Evolutionary conservation across 1,139 yeast genomes (phyloP).

Genomic region (Scheffersomyces cryptocercus): DNA sequence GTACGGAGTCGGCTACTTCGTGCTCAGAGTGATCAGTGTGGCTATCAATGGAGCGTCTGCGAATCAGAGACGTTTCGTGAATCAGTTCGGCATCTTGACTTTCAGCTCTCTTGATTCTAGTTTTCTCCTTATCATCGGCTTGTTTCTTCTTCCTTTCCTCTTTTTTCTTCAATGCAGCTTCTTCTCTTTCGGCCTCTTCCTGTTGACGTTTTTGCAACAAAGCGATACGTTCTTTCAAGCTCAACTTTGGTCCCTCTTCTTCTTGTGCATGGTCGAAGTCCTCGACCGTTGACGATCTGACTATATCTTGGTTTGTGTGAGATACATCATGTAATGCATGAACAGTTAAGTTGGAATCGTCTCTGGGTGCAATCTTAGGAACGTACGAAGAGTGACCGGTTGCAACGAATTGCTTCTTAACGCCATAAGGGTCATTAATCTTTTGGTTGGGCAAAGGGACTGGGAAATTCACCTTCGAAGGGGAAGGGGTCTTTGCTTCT

Average conservation of each 20-base stretch:
- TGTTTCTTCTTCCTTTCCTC: slow-evolving; percentile 54
- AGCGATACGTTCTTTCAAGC: slow-evolving; percentile 85
- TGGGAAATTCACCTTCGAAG: neutral
- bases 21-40: neutral
- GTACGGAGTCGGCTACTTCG: slow-evolving; percentile 2
- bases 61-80: neutral
- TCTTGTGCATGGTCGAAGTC: slow-evolving; percentile 31
- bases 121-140: slow-evolving; percentile 35
- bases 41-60: neutral
- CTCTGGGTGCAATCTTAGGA: slow-evolving; percentile 46
- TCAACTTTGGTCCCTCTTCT: slow-evolving; percentile 66
- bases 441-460: slow-evolving; percentile 26
- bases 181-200: slow-evolving; percentile 77
- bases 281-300: slow-evolving; percentile 19
- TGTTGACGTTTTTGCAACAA: slow-evolving; percentile 78
- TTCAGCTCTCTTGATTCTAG: slow-evolving; percentile 8
- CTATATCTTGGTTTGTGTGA: slow-evolving; percentile 22
- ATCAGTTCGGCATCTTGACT: neutral
- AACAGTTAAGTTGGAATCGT: slow-evolving; percentile 34
- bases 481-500: neutral
- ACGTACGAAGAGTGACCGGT: slow-evolving; percentile 46
- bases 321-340: slow-evolving; percentile 30
- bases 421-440: slow-evolving; percentile 42
- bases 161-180: slow-evolving; percentile 57
- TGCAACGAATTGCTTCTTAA: slow-evolving; percentile 46